Base-by-base conservation (phyloP, 1,139 yeast genomes). In the Scheffersomyces lignicola region DNA sequence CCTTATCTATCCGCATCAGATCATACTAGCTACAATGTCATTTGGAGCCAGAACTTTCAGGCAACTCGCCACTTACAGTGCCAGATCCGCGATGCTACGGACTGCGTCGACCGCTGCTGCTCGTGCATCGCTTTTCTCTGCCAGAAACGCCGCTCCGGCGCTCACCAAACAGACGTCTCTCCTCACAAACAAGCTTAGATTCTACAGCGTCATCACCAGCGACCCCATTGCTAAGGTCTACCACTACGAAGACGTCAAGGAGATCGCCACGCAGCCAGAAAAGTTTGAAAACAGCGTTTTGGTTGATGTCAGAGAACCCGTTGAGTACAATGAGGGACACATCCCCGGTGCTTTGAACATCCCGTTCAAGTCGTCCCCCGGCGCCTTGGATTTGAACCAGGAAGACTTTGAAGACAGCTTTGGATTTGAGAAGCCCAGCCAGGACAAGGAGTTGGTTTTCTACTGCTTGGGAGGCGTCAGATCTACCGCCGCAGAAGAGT, bases 391-490 rank as follows among this genome's bases (percentile, higher is more conserved):
- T 36, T 73, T 92, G 39, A 64, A 81, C 2, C 72, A 76, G 6
- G 95, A 85, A 36, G 96, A 87, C 46, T 92, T 94, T 53, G 73
- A 78, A 49, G 86, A 84, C 25, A 69, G 77, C 36, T 89, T 90
- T 63, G 92, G 95, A 11, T 82, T 89, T 52, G 71, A 69, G n/a
- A 92, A 92, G 64, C 98, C 98, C 3, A 50, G 65, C 5, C 58
- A 69, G 29, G 80, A 78, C 33, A 78, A 84, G 54, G 88, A 87
- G 49, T 70, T 92, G 56, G 77, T 92, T 28, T 90, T 92, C 62
- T 90, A 90, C 65, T 92, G 98, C 64, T 78, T 85, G 39, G 96
- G 87, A 5, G 98, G 98, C 36, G 86, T 89, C 32, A 80, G 98
- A 66, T 84, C 95, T 28, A 74, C 89, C 31, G 88, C 89, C 40